Percentiles rank a stretch among this genome's conserved stretches.
Conservation (phyloP, 78 protist species). For the Creolimax fragrantissima region DNA sequence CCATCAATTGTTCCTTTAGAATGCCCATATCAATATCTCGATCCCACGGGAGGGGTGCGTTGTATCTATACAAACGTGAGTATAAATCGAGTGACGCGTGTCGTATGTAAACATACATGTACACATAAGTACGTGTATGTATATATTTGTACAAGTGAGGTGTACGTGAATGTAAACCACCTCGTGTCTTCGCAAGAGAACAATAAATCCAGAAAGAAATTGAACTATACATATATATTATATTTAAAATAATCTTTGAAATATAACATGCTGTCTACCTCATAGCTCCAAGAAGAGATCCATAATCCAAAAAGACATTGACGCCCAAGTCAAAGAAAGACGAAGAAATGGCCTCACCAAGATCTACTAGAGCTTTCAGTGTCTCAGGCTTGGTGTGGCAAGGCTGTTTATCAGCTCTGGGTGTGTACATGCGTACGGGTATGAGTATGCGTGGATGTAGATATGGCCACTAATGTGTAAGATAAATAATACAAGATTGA, state of each 20-base stretch:
- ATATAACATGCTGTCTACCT: too few relatives aligned
- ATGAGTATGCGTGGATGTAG: too few relatives aligned
- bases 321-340: background rate
- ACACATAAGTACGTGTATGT: background rate
- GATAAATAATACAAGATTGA: background rate
- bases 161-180: too few relatives aligned
- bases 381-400: background rate
- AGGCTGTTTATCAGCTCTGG: background rate
- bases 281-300: background rate
- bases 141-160: too few relatives aligned
- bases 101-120: background rate
- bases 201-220: background rate
- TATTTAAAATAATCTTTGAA: background rate
- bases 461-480: too few relatives aligned
- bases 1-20: background rate
- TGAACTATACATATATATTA: background rate
- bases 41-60: background rate
- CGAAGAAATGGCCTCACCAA: background rate
- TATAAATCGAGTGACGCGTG: background rate
- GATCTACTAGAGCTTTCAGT: background rate
- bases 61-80: background rate
- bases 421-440: background rate
- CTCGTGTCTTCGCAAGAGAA: too few relatives aligned
- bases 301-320: background rate
- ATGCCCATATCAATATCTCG: background rate